Conservation (phyloP, 2,329 filamentous ascomycete genomes). For the Colletotrichum eleusines region DNA sequence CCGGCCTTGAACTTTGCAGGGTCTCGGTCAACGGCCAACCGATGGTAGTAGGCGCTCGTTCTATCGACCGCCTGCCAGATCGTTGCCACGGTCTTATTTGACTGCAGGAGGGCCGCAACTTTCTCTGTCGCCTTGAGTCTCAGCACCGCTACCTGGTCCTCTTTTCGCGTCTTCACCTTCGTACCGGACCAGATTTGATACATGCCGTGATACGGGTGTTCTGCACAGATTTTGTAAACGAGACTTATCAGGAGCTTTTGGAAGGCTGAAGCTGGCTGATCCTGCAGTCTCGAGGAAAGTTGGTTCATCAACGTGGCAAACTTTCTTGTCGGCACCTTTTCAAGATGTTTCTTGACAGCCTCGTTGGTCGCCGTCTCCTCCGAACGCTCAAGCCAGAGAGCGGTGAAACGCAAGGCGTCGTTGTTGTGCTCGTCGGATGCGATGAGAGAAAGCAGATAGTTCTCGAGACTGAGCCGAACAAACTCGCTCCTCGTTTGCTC, state of each 20-base stretch:
- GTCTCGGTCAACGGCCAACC: constrained; percentile 74
- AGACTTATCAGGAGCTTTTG: constrained; percentile 80
- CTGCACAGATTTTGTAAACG: constrained; percentile 85
- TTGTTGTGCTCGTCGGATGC: constrained; percentile 92
- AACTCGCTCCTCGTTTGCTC: constrained; percentile 83
- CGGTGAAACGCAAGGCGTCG: constrained; percentile 90
- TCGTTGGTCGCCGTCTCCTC: constrained; percentile 81
- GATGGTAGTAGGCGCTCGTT: constrained; percentile 76
- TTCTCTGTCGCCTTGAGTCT: constrained; percentile 79
- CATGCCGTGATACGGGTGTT: constrained; percentile 97
- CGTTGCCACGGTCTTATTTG: constrained; percentile 60
- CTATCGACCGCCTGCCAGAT: constrained; percentile 81
- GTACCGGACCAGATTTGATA: constrained; percentile 93
- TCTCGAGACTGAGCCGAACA: constrained; percentile 89
- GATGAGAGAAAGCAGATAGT: constrained; percentile 87
- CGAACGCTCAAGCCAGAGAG: constrained; percentile 91
- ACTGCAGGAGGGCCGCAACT: constrained; percentile 72
- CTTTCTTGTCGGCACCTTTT: constrained; percentile 86
- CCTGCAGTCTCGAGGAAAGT: constrained; percentile 89
- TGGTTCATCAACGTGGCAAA: constrained; percentile 96
- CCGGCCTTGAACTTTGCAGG: constrained; percentile 75
- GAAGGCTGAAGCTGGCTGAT: constrained; percentile 74
- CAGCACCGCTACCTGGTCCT: constrained; percentile 80
- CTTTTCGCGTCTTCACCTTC: constrained; percentile 74
- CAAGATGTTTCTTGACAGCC: constrained; percentile 77